These are phyloP conservation scores for Hibiscus syriacus DNA, from an alignment of 345 rosid genomes.

Conservation along the genomic window DNA sequence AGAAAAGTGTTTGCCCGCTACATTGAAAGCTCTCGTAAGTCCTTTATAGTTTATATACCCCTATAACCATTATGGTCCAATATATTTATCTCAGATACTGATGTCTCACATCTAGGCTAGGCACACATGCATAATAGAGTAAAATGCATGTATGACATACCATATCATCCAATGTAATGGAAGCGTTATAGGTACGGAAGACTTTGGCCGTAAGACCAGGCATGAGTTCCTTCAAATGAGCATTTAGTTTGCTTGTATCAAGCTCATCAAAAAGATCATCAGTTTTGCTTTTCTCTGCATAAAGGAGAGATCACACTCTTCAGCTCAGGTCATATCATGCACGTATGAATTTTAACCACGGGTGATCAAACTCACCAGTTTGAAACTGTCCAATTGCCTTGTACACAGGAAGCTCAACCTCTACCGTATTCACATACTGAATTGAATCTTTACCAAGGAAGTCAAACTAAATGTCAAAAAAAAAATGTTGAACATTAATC, in stretches of 20 bases:
- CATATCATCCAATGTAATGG: conserved; percentile 81
- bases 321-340: neutral
- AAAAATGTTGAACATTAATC: conserved; percentile 2
- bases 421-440: conserved; percentile 81
- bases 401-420: conserved; percentile 84
- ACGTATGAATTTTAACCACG: conserved; percentile 5
- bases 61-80: neutral
- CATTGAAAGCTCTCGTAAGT: neutral
- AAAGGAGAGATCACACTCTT: conserved; percentile 10
- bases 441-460: conserved; percentile 99
- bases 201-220: conserved; percentile 99
- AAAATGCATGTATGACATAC: conserved; percentile 25
- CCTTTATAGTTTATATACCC: too few relatives aligned
- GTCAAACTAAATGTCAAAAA: conserved; percentile 63
- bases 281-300: conserved; percentile 50
- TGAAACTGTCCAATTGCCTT: conserved; percentile 90
- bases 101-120: neutral
- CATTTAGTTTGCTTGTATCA: conserved; percentile 85
- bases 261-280: conserved; percentile 86
- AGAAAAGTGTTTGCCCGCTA: neutral
- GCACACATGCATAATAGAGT: neutral
- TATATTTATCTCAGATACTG: too few relatives aligned
- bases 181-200: conserved; percentile 97
- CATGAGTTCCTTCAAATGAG: conserved; percentile 94
- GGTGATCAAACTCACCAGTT: conserved; percentile 38